Percentiles rank a stretch among this genome's conserved stretches.
Evolutionary conservation across 768 basidiomycete species (phyloP).

Genomic region (Podaxis sp.): DNA sequence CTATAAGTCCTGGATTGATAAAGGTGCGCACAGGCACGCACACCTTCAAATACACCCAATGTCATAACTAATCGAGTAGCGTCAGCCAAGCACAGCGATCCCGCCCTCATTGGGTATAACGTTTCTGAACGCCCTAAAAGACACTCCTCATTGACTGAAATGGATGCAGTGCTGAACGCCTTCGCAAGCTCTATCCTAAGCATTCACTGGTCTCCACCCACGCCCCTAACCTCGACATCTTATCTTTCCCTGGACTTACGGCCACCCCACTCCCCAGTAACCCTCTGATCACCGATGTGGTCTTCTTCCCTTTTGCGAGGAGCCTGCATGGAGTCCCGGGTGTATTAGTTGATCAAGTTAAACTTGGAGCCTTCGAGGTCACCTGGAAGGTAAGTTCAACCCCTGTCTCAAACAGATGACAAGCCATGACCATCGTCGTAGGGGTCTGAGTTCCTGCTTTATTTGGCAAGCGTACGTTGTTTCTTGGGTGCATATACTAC

Average conservation of each 20-base stretch:
- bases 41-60: neutral
- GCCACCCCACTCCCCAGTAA: conserved; percentile 41
- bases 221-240: conserved; percentile 40
- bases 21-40: neutral
- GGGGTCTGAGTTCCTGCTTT: conserved; percentile 57
- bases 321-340: conserved; percentile 41
- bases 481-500: neutral
- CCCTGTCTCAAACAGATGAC: neutral
- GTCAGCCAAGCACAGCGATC: conserved; percentile 46
- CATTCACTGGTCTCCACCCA: conserved; percentile 54
- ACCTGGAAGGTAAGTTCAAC: conserved; percentile 51
- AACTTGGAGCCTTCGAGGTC: conserved; percentile 50
- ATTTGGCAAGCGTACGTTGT: conserved; percentile 41
- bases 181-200: conserved; percentile 57
- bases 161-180: conserved; percentile 34
- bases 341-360: conserved; percentile 44
- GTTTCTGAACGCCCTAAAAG: neutral
- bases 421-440: neutral
- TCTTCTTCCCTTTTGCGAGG: conserved; percentile 46
- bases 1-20: conserved; percentile 7
- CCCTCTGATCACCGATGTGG: conserved; percentile 43
- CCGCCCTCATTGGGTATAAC: conserved; percentile 42
- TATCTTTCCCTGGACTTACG: conserved; percentile 47
- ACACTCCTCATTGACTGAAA: neutral
- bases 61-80: conserved; percentile 26